Evolutionary conservation across 139 green algal species (phyloP), one percentile per base, ranked within the genome.

Genomic region (Chlorella sp.): DNA sequence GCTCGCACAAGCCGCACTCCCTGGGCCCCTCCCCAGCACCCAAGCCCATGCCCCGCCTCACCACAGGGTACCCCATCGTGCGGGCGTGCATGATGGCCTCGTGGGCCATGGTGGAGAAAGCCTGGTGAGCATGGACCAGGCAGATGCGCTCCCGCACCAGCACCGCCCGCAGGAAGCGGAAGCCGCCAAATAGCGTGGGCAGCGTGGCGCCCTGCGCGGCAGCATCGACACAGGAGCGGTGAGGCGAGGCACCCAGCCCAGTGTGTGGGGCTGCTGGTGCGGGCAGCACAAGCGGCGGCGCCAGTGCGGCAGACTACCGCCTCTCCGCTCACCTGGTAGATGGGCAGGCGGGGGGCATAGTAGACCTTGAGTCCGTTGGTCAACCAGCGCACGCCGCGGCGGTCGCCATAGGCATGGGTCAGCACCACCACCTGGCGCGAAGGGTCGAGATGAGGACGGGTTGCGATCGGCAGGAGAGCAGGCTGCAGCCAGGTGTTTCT

Each of bases 331-430:
- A n/a, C n/a, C n/a, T n/a, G n/a, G n/a, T n/a, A 94, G 40, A 98
- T 78, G 17, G 91, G 80, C 14, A 80, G 74, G 2, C 95, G 82
- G 33, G 93, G 88, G 2, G 91, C 69, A 82, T 99, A 98, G 86
- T 99, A 99, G 8, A 98, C 92, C 84, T 99, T 99, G 33, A 99
- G 84, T 9, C 95, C 95, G 74, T 95, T 94, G 1, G 91, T 96
- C 7, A 99, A 77, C 70, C 94, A 94, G 0, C 91, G 79, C 33
- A 98, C 89, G 8, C 95, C 95, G 2, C 19, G 45, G 14, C 88
- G 85, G 43, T 93, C 80, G 25, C 83, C 84, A 79, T 94, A 93
- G 15, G 86, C 78, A 73, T 95, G 91, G n/a, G 93, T 97, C 27
- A 95, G 70, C 27, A 97, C 83, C 46, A 94, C 87, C 45, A 96